Evolutionary conservation across 257 asterid species (phyloP).

Genomic region (Misopates orontium): DNA sequence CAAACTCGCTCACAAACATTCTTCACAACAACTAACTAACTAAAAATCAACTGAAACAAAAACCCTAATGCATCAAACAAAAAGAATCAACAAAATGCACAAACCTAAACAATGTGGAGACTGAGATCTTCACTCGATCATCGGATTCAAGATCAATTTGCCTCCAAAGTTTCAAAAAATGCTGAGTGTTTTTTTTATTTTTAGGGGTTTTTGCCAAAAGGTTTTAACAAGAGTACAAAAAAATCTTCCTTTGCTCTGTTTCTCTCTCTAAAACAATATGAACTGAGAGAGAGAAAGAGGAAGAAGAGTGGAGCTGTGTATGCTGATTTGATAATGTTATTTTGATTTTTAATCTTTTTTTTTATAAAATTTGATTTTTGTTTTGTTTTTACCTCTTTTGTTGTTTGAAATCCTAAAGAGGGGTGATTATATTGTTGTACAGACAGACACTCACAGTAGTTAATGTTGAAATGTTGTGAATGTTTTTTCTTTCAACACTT

Average conservation of each 20-base stretch:
- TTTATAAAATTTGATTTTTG: not conserved
- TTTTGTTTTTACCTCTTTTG: not conserved
- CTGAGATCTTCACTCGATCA: constrained; percentile 68
- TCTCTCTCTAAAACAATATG: not conserved
- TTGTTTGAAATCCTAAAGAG: not conserved
- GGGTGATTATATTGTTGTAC: not conserved
- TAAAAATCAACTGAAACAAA: not conserved
- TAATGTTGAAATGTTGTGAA: not conserved
- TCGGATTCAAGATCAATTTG: constrained; percentile 16
- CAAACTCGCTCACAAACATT: not conserved
- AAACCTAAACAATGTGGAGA: constrained; percentile 43
- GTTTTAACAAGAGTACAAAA: not conserved
- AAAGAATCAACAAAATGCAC: not conserved
- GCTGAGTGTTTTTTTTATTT: not conserved
- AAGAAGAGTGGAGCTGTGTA: not conserved
- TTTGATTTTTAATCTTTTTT: not conserved
- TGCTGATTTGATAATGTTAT: not conserved
- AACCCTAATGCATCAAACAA: not conserved
- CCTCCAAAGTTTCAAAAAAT: not conserved
- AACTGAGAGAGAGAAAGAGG: not conserved
- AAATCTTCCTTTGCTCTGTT: not conserved
- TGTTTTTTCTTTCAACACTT: not conserved
- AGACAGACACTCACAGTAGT: no score
- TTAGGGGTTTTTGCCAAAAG: not conserved
- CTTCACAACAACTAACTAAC: not conserved